These are phyloP conservation scores for Phytophthora aleatoria DNA, from an alignment of 352 stramenopile genomes.

Conservation along the genomic window DNA sequence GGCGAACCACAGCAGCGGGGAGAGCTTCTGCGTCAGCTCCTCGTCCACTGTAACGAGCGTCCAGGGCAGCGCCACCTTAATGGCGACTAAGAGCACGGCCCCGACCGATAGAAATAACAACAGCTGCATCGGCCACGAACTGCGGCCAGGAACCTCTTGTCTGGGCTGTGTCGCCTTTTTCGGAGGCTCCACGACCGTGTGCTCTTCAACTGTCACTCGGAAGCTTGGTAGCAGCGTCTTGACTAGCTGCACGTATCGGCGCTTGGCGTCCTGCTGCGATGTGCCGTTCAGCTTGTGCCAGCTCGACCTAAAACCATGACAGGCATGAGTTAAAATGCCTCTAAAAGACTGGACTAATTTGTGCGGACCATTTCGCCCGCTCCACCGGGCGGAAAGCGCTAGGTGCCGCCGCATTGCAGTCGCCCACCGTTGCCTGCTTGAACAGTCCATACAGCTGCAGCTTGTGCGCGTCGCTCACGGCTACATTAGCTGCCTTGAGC, in stretches of 20 bases:
- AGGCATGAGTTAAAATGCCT: background rate
- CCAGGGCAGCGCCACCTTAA: slow-evolving; percentile 32
- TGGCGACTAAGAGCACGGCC: slow-evolving; percentile 8
- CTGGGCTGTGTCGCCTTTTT: slow-evolving; percentile 12
- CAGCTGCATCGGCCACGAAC: slow-evolving; percentile 21
- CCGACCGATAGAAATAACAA: slow-evolving; percentile 5
- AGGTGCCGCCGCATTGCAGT: slow-evolving; percentile 58
- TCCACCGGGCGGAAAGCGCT: slow-evolving; percentile 66
- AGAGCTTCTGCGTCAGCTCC: slow-evolving; percentile 35
- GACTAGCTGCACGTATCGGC: slow-evolving; percentile 58
- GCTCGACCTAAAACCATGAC: slow-evolving; percentile 45
- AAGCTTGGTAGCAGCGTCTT: slow-evolving; percentile 55
- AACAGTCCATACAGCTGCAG: slow-evolving; percentile 79
- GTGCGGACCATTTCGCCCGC: slow-evolving; percentile 61
- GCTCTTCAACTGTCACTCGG: slow-evolving; percentile 26
- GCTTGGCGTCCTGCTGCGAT: slow-evolving; percentile 43
- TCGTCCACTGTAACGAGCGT: slow-evolving; percentile 16
- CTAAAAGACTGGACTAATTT: background rate
- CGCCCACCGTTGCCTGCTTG: slow-evolving; percentile 76
- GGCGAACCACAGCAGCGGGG: slow-evolving; percentile 61
- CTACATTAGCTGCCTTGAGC: slow-evolving; percentile 41
- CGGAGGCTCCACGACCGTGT: background rate
- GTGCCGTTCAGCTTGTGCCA: slow-evolving; percentile 52
- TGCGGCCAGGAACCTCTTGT: slow-evolving; percentile 11
- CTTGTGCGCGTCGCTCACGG: slow-evolving; percentile 70